Evolutionary conservation across 2,329 filamentous ascomycete species (phyloP).

Genomic region (Colletotrichum echinochloae): DNA sequence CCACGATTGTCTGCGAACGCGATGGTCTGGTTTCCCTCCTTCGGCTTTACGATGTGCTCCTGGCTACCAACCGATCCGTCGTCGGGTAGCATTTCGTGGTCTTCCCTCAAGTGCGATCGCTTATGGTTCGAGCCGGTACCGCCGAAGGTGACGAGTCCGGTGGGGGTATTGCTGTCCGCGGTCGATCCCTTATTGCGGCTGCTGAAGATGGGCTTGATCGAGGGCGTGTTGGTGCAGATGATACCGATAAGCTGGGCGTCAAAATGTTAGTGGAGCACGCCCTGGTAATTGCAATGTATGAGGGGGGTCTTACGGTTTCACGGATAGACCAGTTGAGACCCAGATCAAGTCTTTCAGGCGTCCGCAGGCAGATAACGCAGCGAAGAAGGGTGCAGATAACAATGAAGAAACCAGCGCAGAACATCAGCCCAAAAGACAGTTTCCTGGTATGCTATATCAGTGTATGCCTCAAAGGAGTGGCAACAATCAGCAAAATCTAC

Average conservation of each 20-base stretch:
- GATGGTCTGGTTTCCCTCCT: conserved; percentile 4
- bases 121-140: conserved; percentile 23
- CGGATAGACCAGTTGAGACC: conserved; percentile 40
- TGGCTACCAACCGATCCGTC: conserved; percentile 28
- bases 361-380: conserved; percentile 33
- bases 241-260: conserved; percentile 16
- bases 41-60: conserved; percentile 28
- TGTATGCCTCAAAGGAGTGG: no score
- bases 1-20: conserved; percentile 28
- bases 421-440: conserved; percentile 38
- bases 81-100: conserved; percentile 12
- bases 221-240: conserved; percentile 36
- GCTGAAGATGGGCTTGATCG: conserved; percentile 32
- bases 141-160: conserved; percentile 31
- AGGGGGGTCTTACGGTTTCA: conserved; percentile 24
- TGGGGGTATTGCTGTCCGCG: conserved; percentile 14
- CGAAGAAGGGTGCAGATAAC: conserved; percentile 40
- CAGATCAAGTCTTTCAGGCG: conserved; percentile 30
- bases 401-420: conserved; percentile 42
- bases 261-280: not conserved
- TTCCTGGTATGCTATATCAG: conserved; percentile 19
- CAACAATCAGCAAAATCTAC: not conserved
- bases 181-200: conserved; percentile 22
- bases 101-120: conserved; percentile 19
- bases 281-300: not conserved